A percentile compares a stretch with the other conserved stretches of the same genome.
phyloP scores from a whole-genome alignment of 257 asterid genomes.

The Primulina tabacum region DNA sequence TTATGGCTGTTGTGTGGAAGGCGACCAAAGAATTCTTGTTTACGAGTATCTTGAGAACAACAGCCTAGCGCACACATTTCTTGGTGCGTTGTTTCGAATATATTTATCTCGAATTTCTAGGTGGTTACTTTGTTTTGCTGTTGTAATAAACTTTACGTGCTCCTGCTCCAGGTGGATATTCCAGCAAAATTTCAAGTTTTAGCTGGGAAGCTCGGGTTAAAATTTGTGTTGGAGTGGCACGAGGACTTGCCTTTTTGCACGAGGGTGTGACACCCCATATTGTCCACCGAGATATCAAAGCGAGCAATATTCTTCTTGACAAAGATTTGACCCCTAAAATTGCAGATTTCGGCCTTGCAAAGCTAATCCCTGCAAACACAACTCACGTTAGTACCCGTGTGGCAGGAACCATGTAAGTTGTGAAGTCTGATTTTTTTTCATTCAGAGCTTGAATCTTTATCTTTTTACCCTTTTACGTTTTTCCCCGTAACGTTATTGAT shows the following conservation, averaged over 20 bases:
- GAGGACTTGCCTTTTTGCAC: slow-evolving; percentile 85
- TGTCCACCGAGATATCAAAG: slow-evolving; percentile 93
- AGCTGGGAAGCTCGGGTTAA: slow-evolving; percentile 65
- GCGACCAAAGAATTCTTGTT: slow-evolving; percentile 72
- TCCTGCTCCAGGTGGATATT: slow-evolving; percentile 50
- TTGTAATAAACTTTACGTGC: slow-evolving; percentile 18
- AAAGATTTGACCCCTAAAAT: slow-evolving; percentile 77
- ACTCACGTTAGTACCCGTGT: slow-evolving; percentile 95
- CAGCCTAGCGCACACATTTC: slow-evolving; percentile 81
- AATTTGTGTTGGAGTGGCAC: slow-evolving; percentile 76
- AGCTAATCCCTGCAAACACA: slow-evolving; percentile 77
- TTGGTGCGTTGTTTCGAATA: slow-evolving; percentile 47
- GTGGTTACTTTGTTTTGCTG: neutral
- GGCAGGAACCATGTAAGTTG: slow-evolving; percentile 90
- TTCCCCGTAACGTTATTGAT: neutral
- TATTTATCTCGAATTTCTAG: neutral
- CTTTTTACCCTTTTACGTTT: neutral
- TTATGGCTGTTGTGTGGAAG: slow-evolving; percentile 89
- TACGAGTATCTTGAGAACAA: slow-evolving; percentile 90
- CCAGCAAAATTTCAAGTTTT: slow-evolving; percentile 38
- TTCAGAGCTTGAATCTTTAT: neutral
- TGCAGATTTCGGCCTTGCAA: slow-evolving; percentile 96
- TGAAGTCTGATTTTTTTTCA: slow-evolving; percentile 12
- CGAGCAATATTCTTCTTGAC: slow-evolving; percentile 91
- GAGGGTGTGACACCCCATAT: slow-evolving; percentile 90